Evolutionary conservation across 2,329 filamentous ascomycete species (phyloP).

Genomic region (Cucurbitaria berberidis): DNA sequence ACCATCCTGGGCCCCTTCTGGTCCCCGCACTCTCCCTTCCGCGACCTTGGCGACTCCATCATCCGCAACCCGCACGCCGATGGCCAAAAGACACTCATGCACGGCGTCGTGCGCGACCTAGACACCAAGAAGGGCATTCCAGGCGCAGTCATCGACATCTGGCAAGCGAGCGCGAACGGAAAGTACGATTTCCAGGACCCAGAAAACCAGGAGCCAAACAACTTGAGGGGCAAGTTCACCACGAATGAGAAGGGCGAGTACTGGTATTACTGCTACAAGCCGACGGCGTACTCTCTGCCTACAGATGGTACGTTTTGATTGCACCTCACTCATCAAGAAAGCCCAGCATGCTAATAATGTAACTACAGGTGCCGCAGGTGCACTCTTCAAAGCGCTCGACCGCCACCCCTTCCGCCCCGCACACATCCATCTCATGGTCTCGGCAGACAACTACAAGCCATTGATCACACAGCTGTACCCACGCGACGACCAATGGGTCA

Average conservation of each 20-base stretch:
- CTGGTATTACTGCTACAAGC: constrained; percentile 76
- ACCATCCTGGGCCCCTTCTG: constrained; percentile 81
- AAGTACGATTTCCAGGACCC: constrained; percentile 80
- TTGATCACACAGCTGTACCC: constrained; percentile 66
- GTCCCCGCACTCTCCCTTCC: constrained; percentile 76
- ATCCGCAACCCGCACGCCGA: constrained; percentile 65
- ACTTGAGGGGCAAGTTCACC: constrained; percentile 77
- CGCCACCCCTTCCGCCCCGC: constrained; percentile 67
- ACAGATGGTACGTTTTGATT: constrained; percentile 58
- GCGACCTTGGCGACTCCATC: constrained; percentile 69
- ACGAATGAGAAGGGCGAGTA: constrained; percentile 73
- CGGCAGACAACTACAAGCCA: constrained; percentile 62
- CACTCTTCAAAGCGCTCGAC: constrained; percentile 61
- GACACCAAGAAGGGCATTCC: constrained; percentile 70
- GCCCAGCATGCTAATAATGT: constrained; percentile 4
- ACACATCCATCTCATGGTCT: constrained; percentile 65
- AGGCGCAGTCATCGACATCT: constrained; percentile 75
- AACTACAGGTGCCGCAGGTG: constrained; percentile 56
- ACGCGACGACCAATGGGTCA: constrained; percentile 63
- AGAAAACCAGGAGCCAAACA: constrained; percentile 72
- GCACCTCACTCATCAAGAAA: not conserved
- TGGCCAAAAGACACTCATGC: constrained; percentile 69
- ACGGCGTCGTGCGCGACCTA: constrained; percentile 70
- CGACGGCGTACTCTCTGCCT: constrained; percentile 74
- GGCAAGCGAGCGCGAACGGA: constrained; percentile 77